A percentile compares a stretch with the other conserved stretches of the same genome.
Evolutionary conservation across 352 stramenopile species (phyloP).

Genomic region (Globisporangium spinosum): DNA sequence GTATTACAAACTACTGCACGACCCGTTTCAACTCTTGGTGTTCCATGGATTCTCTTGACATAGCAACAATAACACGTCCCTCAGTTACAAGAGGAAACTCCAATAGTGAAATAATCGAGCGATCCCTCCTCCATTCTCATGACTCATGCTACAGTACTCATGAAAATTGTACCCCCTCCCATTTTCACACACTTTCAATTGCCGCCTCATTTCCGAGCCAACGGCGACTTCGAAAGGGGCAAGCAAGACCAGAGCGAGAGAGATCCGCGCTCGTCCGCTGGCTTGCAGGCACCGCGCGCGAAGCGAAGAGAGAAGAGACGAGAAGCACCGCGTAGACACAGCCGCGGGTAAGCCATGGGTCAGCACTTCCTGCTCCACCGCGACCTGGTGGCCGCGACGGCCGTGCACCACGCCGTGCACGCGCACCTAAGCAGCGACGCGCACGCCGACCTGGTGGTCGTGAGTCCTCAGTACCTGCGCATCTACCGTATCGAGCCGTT

Average conservation of each 20-base stretch:
- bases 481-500: conserved; percentile 80
- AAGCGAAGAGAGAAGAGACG: neutral
- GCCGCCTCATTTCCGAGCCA: neutral
- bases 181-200: too few relatives aligned
- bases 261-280: neutral
- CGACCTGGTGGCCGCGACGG: conserved; percentile 74
- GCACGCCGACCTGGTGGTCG: conserved; percentile 67
- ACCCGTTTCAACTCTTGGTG: too few relatives aligned
- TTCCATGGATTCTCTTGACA: too few relatives aligned
- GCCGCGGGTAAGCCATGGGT: conserved; percentile 34
- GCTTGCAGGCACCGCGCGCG: neutral
- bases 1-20: too few relatives aligned
- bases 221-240: neutral
- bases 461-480: conserved; percentile 67
- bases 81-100: too few relatives aligned
- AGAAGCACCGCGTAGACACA: neutral
- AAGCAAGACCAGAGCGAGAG: neutral
- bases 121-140: too few relatives aligned
- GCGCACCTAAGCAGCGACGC: conserved; percentile 65
- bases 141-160: too few relatives aligned
- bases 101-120: too few relatives aligned
- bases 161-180: too few relatives aligned
- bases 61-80: too few relatives aligned
- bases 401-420: conserved; percentile 68
- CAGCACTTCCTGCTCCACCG: conserved; percentile 86